phyloP scores from a whole-genome alignment of 1,284 basidiomycete species.

The Testicularia cyperi region DNA sequence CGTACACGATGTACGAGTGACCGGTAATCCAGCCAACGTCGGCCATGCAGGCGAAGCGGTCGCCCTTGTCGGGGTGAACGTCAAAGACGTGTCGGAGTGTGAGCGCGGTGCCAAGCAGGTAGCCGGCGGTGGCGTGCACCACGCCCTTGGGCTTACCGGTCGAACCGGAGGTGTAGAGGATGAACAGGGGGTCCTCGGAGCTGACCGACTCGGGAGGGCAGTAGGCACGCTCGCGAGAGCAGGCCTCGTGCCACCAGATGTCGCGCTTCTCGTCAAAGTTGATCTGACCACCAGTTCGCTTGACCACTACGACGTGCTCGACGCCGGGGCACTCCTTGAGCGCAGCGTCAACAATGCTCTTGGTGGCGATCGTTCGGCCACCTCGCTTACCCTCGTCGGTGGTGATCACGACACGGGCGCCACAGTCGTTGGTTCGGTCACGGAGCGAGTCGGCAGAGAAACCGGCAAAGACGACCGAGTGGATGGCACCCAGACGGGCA shows the following conservation, averaged over 20 bases:
- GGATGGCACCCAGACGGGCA: constrained; percentile 92
- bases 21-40: constrained; percentile 99
- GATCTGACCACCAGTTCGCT: constrained; percentile 80
- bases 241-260: constrained; percentile 95
- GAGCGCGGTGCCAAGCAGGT: constrained; percentile 82
- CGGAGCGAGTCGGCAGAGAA: constrained; percentile 96
- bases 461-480: constrained; percentile 98
- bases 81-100: constrained; percentile 98
- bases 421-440: constrained; percentile 88
- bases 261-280: constrained; percentile 84
- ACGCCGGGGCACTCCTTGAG: constrained; percentile 81
- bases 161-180: constrained; percentile 91
- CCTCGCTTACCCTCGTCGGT: constrained; percentile 93
- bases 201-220: constrained; percentile 84
- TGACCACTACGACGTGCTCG: constrained; percentile 86
- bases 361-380: constrained; percentile 92
- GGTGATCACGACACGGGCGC: constrained; percentile 86
- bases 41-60: constrained; percentile 90
- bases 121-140: constrained; percentile 91
- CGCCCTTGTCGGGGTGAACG: constrained; percentile 71
- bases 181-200: constrained; percentile 92
- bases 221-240: constrained; percentile 79
- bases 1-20: constrained; percentile 96
- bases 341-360: constrained; percentile 87
- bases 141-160: constrained; percentile 97